These are phyloP conservation scores for Phyllosticta citriasiana DNA, from an alignment of 2,329 filamentous ascomycete genomes.

Conservation along the genomic window DNA sequence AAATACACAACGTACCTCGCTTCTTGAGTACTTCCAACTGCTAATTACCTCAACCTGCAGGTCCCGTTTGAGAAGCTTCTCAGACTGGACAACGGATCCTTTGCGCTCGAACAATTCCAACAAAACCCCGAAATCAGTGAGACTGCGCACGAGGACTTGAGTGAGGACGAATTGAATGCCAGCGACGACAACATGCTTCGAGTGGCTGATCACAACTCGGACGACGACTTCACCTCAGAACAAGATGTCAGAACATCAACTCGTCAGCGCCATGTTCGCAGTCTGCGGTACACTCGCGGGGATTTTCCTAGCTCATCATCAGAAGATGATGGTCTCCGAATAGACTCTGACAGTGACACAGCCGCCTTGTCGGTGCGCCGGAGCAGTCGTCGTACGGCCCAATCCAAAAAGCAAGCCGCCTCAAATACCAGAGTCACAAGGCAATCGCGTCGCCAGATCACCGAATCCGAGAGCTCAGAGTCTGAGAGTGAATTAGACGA, in stretches of 20 bases:
- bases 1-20: neutral
- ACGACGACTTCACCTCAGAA: neutral
- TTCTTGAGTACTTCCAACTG: neutral
- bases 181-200: neutral
- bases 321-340: constrained; percentile 19
- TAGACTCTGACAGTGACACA: constrained; percentile 9
- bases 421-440: neutral
- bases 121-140: constrained; percentile 2
- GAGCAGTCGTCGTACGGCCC: neutral
- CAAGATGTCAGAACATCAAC: neutral
- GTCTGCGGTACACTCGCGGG: neutral
- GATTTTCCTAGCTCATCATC: neutral
- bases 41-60: constrained; percentile 20
- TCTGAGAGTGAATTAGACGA: constrained; percentile 1
- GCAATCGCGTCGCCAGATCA: neutral
- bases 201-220: neutral
- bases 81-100: constrained; percentile 35
- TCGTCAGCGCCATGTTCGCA: neutral
- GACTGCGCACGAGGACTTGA: neutral
- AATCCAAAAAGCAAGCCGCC: neutral
- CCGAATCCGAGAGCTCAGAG: neutral
- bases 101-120: constrained; percentile 35
- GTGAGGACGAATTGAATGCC: neutral
- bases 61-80: constrained; percentile 37
- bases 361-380: neutral